phyloP scores from a whole-genome alignment of 306 rosid species.

The Cucumis cinereus region DNA sequence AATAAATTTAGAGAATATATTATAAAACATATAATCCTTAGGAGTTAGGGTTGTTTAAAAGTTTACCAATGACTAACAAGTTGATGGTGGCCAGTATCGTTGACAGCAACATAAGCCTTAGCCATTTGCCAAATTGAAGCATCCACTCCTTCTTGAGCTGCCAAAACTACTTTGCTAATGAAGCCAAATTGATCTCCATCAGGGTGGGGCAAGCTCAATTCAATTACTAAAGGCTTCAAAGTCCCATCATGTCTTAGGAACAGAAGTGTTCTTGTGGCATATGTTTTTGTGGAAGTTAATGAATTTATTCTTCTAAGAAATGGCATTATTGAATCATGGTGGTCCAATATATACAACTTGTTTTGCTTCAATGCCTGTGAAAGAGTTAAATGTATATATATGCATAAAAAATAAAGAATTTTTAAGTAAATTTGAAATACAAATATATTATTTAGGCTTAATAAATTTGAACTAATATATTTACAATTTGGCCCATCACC shows the following conservation, averaged over 20 bases:
- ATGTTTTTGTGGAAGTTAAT: background rate
- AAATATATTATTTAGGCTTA: too few species aligned
- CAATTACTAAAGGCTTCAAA: background rate
- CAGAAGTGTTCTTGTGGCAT: conserved; percentile 38
- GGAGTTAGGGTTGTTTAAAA: conserved; percentile 8
- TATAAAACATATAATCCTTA: too few species aligned
- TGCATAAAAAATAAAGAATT: too few species aligned
- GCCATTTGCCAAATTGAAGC: conserved; percentile 35
- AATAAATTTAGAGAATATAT: too few species aligned
- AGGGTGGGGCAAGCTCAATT: background rate
- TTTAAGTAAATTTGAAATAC: too few species aligned
- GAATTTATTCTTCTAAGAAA: conserved; percentile 30
- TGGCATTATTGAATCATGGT: conserved; percentile 49
- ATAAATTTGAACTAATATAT: too few species aligned
- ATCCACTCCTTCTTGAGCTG: conserved; percentile 36
- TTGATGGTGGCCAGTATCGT: conserved; percentile 41
- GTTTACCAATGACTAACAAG: conserved; percentile 11
- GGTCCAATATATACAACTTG: conserved; percentile 47
- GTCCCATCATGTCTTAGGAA: conserved; percentile 45
- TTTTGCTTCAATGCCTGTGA: conserved; percentile 36
- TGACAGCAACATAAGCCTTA: background rate
- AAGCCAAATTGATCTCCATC: conserved; percentile 20
- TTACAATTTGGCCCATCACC: too few species aligned
- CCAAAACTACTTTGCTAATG: conserved; percentile 33
- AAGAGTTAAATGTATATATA: too few species aligned